These are phyloP conservation scores for Isatis tinctoria DNA, from an alignment of 345 rosid genomes.

Conservation along the genomic window DNA sequence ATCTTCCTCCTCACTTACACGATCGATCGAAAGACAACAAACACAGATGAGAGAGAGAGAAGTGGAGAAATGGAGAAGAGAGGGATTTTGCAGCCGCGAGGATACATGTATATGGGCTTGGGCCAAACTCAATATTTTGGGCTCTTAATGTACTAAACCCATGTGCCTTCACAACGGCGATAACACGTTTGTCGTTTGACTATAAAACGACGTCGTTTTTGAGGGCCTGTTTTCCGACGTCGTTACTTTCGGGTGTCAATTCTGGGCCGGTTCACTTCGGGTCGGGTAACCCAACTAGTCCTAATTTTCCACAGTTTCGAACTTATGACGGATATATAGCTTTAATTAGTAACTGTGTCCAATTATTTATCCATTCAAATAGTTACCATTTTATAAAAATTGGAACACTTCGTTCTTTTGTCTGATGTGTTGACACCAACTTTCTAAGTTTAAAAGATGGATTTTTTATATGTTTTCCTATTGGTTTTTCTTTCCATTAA, in stretches of 20 bases:
- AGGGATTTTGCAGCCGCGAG: background rate
- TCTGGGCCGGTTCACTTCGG: too few species aligned
- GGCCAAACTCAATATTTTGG: background rate
- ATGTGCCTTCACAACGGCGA: background rate
- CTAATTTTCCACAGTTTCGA: too few species aligned
- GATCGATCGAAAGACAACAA: conserved; percentile 13
- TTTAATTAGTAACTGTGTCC: too few species aligned
- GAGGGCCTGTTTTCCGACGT: too few species aligned
- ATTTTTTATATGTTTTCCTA: too few species aligned
- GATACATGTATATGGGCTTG: background rate
- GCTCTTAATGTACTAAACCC: background rate
- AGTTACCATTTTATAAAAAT: background rate
- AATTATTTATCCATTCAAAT: background rate
- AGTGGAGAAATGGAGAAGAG: background rate
- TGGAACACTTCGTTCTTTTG: background rate
- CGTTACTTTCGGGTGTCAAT: too few species aligned
- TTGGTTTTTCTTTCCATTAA: too few species aligned
- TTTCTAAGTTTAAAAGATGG: too few species aligned
- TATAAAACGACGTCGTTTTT: background rate
- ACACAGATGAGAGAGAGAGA: conserved; percentile 9
- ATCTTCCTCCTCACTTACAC: conserved; percentile 39
- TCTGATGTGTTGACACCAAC: too few species aligned
- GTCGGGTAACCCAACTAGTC: too few species aligned
- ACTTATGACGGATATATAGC: too few species aligned
- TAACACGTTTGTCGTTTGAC: background rate